Conservation (phyloP, 352 stramenopile species). For the Pythium monospermum region DNA sequence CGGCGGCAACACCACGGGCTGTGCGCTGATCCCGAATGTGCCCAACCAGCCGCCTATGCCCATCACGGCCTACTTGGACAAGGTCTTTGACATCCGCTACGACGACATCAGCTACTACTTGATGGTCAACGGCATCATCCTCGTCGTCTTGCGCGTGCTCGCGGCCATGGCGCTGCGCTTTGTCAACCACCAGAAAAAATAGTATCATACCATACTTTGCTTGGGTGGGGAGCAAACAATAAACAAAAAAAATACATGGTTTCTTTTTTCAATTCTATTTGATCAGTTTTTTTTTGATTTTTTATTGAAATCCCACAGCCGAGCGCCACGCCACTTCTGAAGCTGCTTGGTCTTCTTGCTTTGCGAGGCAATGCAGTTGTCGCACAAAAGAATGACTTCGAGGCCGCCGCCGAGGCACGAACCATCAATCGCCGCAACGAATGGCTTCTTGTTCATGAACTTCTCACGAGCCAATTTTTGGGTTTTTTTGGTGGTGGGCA, state of each 20-base stretch:
- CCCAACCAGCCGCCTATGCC: slow-evolving; percentile 5
- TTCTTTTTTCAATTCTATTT: too few relatives aligned
- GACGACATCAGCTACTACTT: slow-evolving; percentile 43
- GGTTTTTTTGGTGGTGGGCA: too few relatives aligned
- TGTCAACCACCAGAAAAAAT: slow-evolving; percentile 23
- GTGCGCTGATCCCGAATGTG: slow-evolving; percentile 7
- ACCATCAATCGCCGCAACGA: slow-evolving; percentile 97
- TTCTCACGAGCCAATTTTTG: too few relatives aligned
- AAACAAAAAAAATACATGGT: too few relatives aligned
- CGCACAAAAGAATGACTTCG: slow-evolving; percentile 96
- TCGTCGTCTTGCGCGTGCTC: slow-evolving; percentile 11
- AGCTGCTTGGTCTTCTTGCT: slow-evolving; percentile 94
- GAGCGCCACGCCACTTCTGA: too few relatives aligned
- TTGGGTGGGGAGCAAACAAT: too few relatives aligned
- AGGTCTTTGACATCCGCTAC: slow-evolving; percentile 46
- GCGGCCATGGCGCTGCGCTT: slow-evolving; percentile 17
- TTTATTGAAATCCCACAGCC: too few relatives aligned
- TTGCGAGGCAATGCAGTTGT: slow-evolving; percentile 96
- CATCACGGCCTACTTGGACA: slow-evolving; percentile 13
- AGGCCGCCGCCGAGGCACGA: slow-evolving; percentile 95
- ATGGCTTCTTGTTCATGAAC: slow-evolving; percentile 91
- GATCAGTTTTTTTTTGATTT: too few relatives aligned
- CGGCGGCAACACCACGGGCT: background rate
- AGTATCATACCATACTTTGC: too few relatives aligned
- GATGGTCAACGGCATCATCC: slow-evolving; percentile 29